Evolutionary conservation across 1,284 basidiomycete genomes (phyloP), one percentile per base, ranked within the genome.

Genomic region (Rhodotorula sp.): DNA sequence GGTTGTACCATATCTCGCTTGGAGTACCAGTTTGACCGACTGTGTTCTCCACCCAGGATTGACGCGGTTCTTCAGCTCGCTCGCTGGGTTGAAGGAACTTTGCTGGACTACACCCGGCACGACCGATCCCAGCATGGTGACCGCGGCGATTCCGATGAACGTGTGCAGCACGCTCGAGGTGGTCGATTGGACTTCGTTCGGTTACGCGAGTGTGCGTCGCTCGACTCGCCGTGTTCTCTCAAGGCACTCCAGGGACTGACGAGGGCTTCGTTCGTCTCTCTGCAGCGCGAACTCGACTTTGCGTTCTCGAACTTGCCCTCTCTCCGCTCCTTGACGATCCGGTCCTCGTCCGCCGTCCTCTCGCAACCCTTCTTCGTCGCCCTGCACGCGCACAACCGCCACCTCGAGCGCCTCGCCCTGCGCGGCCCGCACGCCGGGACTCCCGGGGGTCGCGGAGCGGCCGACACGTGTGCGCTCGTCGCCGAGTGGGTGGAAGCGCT

Each of bases 211-310:
- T 6, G 63, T 64, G 54, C 29, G 62, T 44, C 24, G 12, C n/a
- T 4, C 17, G 6, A 6, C n/a, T 7, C 20, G 2, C 42, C 24
- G 6, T 22, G 6, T 10, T 7, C 8, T 30, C 20, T 29, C 26
- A 6, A 3, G n/a, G 42, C 18, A 14, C 2, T 8, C 6, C 4
- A 3, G 22, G 51, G 8, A 18, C 60, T 53, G 24, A 42, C 29
- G 10, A 15, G 46, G 3, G 4, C 0, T 4, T 24, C 1, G 6
- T 22, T 17, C 24, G 18, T 6, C 15, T 7, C 8, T 22, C 4
- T 6, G 53, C 62, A 64, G 63, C 63, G 63, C 46, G 22, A 33
- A 2, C 46, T 65, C 63, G 48, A 18, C 10, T 1, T 26, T 48
- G 22, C 57, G 18, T 51, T 58, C 10, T 15, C 57, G 33, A 10